phyloP scores from a whole-genome alignment of 768 basidiomycete genomes.

The Tricholoma furcatifolium region DNA sequence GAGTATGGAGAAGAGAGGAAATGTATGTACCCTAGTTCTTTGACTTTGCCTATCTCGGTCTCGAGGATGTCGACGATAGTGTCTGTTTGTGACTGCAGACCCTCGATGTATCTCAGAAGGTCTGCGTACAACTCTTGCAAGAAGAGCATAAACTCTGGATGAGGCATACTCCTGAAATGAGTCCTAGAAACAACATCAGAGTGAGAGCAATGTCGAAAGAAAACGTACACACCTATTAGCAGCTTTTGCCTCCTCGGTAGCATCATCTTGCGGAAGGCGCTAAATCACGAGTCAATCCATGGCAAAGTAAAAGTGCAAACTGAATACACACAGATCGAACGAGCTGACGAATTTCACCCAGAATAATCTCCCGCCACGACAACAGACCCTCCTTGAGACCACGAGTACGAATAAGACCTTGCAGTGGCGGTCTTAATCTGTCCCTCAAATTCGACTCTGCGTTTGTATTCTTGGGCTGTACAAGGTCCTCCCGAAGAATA shows the following conservation, averaged over 20 bases:
- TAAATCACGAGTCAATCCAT: not conserved
- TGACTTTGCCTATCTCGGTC: slow-evolving; percentile 23
- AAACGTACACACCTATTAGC: not conserved
- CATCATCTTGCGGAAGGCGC: slow-evolving; percentile 32
- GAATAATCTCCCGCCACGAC: slow-evolving; percentile 69
- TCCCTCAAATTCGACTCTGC: slow-evolving; percentile 53
- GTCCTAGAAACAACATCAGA: slow-evolving; percentile 43
- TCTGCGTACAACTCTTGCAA: slow-evolving; percentile 58
- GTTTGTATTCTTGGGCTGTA: slow-evolving; percentile 41
- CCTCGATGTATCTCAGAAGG: slow-evolving; percentile 65
- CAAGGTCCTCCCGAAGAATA: slow-evolving; percentile 65
- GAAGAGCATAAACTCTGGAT: slow-evolving; percentile 64
- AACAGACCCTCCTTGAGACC: slow-evolving; percentile 66
- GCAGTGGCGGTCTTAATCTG: slow-evolving; percentile 66
- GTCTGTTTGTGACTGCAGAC: slow-evolving; percentile 58
- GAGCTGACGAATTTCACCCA: slow-evolving; percentile 56
- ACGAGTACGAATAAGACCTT: slow-evolving; percentile 73
- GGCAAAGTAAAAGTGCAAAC: slow-evolving; percentile 3
- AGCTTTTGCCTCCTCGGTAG: not conserved
- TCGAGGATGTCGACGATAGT: slow-evolving; percentile 59
- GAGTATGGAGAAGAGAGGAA: not conserved
- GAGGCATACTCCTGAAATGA: slow-evolving; percentile 64
- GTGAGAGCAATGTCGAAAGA: not conserved
- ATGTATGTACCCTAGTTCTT: slow-evolving; percentile 2
- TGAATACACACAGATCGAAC: slow-evolving; percentile 53